phyloP scores from a whole-genome alignment of 257 asterid genomes.

The Petunia secreta region DNA sequence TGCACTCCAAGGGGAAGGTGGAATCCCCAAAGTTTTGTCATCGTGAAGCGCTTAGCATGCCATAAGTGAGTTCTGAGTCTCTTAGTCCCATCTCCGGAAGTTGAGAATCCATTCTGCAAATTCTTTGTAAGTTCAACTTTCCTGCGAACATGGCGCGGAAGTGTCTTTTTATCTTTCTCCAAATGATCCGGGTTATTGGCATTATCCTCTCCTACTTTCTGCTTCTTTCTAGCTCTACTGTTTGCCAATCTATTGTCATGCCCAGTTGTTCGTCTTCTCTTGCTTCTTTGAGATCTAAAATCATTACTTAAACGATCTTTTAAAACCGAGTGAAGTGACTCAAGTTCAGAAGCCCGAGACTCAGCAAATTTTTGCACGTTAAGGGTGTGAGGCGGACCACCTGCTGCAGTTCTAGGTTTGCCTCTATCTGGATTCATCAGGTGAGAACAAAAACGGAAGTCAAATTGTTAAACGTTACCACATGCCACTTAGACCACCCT shows the following conservation, averaged over 20 bases:
- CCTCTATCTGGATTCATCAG: conserved; percentile 43
- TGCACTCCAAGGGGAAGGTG: conserved; percentile 80
- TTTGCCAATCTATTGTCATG: conserved; percentile 63
- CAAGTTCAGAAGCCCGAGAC: conserved; percentile 79
- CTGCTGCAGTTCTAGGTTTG: conserved; percentile 45
- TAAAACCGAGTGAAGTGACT: conserved; percentile 65
- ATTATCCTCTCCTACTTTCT: conserved; percentile 36
- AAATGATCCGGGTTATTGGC: conserved; percentile 24
- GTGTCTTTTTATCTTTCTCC: conserved; percentile 41
- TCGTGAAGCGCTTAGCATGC: conserved; percentile 89
- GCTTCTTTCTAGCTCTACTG: conserved; percentile 49
- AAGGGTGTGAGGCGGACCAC: conserved; percentile 62
- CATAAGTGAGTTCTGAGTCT: conserved; percentile 88
- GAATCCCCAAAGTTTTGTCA: conserved; percentile 86
- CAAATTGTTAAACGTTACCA: not conserved
- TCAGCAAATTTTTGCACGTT: conserved; percentile 70
- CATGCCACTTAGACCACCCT: not conserved
- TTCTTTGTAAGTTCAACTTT: conserved; percentile 70
- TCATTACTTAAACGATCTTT: conserved; percentile 61
- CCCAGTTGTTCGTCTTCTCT: conserved; percentile 83
- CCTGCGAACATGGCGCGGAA: conserved; percentile 71
- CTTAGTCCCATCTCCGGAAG: conserved; percentile 84
- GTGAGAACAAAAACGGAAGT: not conserved
- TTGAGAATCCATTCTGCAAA: conserved; percentile 57
- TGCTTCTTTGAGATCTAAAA: conserved; percentile 66